phyloP scores from a whole-genome alignment of 805 yeast genomes.

The Zygotorulaspora sp. region DNA sequence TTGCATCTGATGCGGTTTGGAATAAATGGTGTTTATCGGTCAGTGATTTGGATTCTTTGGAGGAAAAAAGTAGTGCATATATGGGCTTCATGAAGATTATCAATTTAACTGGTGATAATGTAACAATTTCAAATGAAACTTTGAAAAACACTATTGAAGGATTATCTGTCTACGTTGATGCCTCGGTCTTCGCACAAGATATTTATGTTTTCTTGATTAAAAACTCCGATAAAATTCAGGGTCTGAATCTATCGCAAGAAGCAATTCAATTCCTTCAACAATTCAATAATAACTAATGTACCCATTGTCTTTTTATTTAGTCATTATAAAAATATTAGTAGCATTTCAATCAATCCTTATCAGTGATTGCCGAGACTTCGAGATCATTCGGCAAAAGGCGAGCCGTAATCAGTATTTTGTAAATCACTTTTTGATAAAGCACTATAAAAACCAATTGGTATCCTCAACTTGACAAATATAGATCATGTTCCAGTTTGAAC shows the following conservation, averaged over 20 bases:
- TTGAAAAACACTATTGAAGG: conserved; percentile 28
- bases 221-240: conserved; percentile 21
- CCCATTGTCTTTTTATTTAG: too few relatives aligned
- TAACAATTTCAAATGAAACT: conserved; percentile 21
- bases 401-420: background rate
- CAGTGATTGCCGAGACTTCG: too few relatives aligned
- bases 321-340: too few relatives aligned
- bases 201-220: conserved; percentile 27
- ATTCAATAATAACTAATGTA: conserved; percentile 14
- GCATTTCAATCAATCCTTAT: too few relatives aligned
- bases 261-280: conserved; percentile 28
- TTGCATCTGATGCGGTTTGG: conserved; percentile 39
- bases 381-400: background rate
- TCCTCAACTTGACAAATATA: too few relatives aligned
- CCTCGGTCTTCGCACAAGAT: conserved; percentile 29
- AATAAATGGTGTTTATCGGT: conserved; percentile 70
- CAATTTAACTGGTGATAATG: conserved; percentile 25
- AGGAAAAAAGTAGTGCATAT: conserved; percentile 84
- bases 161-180: conserved; percentile 29
- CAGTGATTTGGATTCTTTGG: conserved; percentile 65
- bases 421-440: too few relatives aligned
- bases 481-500: too few relatives aligned
- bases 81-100: conserved; percentile 75
- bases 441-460: too few relatives aligned
- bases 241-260: conserved; percentile 19